A percentile compares a stretch with the other conserved stretches of the same genome.
Conservation (phyloP, 2,329 filamentous ascomycete genomes). For the Exophiala xenobiotica region DNA sequence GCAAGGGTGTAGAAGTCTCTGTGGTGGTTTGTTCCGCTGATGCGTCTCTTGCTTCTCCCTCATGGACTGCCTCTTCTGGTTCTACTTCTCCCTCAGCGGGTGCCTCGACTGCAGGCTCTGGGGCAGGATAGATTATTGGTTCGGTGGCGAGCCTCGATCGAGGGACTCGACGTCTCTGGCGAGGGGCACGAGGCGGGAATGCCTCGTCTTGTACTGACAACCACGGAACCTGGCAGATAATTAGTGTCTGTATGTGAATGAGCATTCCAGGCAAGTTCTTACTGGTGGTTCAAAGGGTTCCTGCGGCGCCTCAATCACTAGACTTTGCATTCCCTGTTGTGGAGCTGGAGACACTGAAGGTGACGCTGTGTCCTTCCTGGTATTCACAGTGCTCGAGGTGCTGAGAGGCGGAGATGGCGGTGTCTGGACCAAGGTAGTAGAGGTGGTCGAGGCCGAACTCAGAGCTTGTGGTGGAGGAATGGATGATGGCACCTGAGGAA, state of each 20-base stretch:
- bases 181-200: conserved; percentile 54
- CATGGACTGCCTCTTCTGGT: conserved; percentile 22
- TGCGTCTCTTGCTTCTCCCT: conserved; percentile 22
- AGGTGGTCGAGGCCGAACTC: conserved; percentile 30
- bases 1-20: conserved; percentile 57
- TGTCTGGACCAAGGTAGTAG: conserved; percentile 40
- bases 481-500: conserved; percentile 18
- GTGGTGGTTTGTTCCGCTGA: conserved; percentile 25
- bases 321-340: conserved; percentile 33
- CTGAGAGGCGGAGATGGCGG: conserved; percentile 30
- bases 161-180: conserved; percentile 45
- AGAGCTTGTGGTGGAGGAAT: conserved; percentile 33
- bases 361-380: conserved; percentile 26
- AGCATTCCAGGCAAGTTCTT: conserved; percentile 29
- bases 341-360: conserved; percentile 35
- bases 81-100: conserved; percentile 23
- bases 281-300: conserved; percentile 53
- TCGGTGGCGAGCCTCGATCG: conserved; percentile 36
- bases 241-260: conserved; percentile 4
- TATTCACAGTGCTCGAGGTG: conserved; percentile 28
- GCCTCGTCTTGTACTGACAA: conserved; percentile 55
- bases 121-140: conserved; percentile 53
- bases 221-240: conserved; percentile 55
- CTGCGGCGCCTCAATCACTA: conserved; percentile 22
- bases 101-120: conserved; percentile 37